Percentiles rank a stretch among this genome's conserved stretches.
These are phyloP conservation scores for Aureobasidium zeae DNA, from an alignment of 2,329 filamentous ascomycete species.

Conservation along the genomic window DNA sequence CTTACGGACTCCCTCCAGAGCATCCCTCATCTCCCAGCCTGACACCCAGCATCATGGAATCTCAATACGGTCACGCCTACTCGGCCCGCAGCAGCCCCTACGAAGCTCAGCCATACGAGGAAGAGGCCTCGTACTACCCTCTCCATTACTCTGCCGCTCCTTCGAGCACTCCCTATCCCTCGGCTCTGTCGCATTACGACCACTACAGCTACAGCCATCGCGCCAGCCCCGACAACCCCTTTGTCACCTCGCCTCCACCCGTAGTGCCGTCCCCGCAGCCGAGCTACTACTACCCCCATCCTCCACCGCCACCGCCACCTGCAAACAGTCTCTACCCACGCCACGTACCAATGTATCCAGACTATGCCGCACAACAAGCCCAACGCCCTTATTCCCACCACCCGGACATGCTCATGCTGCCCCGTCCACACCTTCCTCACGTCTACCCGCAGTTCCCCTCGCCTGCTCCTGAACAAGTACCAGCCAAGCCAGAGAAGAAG, in stretches of 20 bases:
- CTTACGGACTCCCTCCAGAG: too few species aligned
- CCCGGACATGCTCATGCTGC: slow-evolving; percentile 18
- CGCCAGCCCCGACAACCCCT: slow-evolving; percentile 23
- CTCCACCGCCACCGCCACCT: slow-evolving; percentile 12
- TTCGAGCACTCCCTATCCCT: slow-evolving; percentile 20
- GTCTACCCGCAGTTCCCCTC: neutral
- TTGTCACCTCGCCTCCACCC: slow-evolving; percentile 15
- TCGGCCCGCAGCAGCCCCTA: slow-evolving; percentile 28
- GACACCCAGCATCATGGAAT: slow-evolving; percentile 30
- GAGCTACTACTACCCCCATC: slow-evolving; percentile 17
- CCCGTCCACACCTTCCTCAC: neutral
- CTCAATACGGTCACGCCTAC: slow-evolving; percentile 21
- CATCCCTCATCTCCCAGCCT: too few species aligned
- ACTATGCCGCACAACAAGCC: neutral
- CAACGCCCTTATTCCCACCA: slow-evolving; percentile 17
- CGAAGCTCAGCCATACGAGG: slow-evolving; percentile 21
- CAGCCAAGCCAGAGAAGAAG: neutral
- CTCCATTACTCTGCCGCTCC: slow-evolving; percentile 21
- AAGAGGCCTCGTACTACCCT: slow-evolving; percentile 19
- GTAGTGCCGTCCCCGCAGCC: neutral
- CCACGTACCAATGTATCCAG: too few species aligned
- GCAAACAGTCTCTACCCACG: too few species aligned
- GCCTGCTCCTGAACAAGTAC: neutral
- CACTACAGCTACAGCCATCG: slow-evolving; percentile 29
- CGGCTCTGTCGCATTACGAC: slow-evolving; percentile 13